Base-by-base conservation (phyloP, 306 rosid genomes). In the Trifolium pratense region DNA sequence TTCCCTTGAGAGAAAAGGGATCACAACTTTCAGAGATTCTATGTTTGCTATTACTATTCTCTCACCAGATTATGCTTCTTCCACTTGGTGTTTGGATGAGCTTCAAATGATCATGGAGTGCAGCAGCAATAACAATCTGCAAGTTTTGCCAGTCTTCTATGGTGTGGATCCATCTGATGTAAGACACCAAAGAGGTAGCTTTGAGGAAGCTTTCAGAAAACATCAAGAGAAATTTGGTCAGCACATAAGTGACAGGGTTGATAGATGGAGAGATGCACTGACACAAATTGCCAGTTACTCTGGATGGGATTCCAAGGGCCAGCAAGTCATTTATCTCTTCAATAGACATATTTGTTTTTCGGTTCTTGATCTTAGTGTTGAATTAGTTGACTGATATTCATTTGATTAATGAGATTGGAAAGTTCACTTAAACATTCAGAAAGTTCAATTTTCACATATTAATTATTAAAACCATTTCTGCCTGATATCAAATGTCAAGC, bases 31-130 rank as follows among this genome's bases (percentile, higher is more conserved):
- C 34, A 70, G 12, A n/a, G 74, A 52, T 34, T 70, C 74, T 20
- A 51, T 52, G 74, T 51, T 70, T 70, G 74, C 63, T 5, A 34
- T 70, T 4, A 26, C 61, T 20, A 20, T 70, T 13, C 49, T 70
- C 20, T 51, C 74, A 52, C 64, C 48, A 49, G 58, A 51, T 3
- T 69, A 69, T 69, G 73, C 73, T 68, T 48, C 45, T 9, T 68
- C 74, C 16, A 17, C 36, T 18, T 52, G 74, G 74, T 69, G 64
- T 70, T 70, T 70, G 75, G 75, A 70, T 34, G 75, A 70, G 36
- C 52, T 70, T 7, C 64, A 70, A 53, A 70, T 18, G 75, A 70
- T 70, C 45, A 39, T 70, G 13, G 64, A 70, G 75, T 70, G 75
- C 3, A 11, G 18, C 21, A 49, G 4, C 2, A 46, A 51, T 3